Conservation (phyloP, 768 basidiomycete genomes). For the Collybia mongolica region DNA sequence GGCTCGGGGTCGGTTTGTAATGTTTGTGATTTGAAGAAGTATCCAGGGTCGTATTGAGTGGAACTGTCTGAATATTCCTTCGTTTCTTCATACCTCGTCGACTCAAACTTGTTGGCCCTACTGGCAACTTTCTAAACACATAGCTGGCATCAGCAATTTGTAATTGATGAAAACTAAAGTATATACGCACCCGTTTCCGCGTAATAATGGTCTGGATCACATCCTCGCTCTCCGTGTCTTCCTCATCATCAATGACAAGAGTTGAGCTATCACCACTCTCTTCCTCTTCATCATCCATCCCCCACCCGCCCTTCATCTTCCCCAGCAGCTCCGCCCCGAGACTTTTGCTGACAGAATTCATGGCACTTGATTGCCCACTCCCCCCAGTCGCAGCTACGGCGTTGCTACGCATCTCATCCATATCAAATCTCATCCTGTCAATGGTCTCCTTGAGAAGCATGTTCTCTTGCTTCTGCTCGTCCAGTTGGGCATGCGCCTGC, state of each 20-base stretch:
- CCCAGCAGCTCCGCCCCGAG: slow-evolving; percentile 71
- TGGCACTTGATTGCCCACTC: slow-evolving; percentile 47
- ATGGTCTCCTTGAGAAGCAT: slow-evolving; percentile 93
- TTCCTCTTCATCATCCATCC: slow-evolving; percentile 33
- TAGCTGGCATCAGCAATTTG: slow-evolving; percentile 5
- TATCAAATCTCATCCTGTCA: slow-evolving; percentile 89
- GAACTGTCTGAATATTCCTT: slow-evolving; percentile 77
- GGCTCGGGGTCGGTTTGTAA: slow-evolving; percentile 67
- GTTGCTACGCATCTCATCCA: slow-evolving; percentile 82
- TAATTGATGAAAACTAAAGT: too few species aligned
- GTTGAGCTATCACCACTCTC: slow-evolving; percentile 35
- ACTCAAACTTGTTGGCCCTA: slow-evolving; percentile 52
- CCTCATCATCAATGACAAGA: slow-evolving; percentile 39
- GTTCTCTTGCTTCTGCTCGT: slow-evolving; percentile 95
- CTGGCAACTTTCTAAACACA: slow-evolving; percentile 60
- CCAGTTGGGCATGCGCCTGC: slow-evolving; percentile 70
- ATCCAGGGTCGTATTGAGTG: slow-evolving; percentile 65
- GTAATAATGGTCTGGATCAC: slow-evolving; percentile 90
- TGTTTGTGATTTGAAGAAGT: slow-evolving; percentile 43
- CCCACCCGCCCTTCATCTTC: slow-evolving; percentile 52
- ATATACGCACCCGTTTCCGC: slow-evolving; percentile 35
- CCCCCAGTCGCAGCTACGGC: slow-evolving; percentile 33
- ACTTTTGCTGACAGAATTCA: slow-evolving; percentile 66
- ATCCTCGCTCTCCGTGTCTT: slow-evolving; percentile 67
- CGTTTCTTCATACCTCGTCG: slow-evolving; percentile 46